Conservation (phyloP, 257 asterid species). For the Lithospermum erythrorhizon region DNA sequence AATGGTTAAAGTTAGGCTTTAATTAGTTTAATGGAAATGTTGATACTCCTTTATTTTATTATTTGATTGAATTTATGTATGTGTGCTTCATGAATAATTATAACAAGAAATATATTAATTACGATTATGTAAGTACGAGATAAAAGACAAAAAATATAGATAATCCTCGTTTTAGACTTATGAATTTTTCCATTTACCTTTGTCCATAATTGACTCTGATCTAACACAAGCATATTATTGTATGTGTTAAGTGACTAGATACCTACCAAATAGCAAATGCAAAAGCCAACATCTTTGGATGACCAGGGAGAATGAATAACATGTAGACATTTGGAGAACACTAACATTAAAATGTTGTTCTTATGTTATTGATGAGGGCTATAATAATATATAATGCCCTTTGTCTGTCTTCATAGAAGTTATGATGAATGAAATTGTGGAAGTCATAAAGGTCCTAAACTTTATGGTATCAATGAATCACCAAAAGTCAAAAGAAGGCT, state of each 20-base stretch:
- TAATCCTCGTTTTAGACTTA: no score
- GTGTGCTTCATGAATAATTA: no score
- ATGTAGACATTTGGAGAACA: neutral
- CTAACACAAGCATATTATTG: neutral
- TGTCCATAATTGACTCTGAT: neutral
- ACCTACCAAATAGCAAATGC: neutral
- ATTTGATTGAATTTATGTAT: no score
- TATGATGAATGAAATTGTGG: neutral
- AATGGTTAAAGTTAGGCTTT: no score
- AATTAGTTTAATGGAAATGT: no score
- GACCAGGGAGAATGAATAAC: neutral
- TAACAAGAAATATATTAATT: no score
- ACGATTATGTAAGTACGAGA: no score
- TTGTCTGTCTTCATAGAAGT: neutral
- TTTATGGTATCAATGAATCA: neutral
- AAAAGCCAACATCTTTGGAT: neutral
- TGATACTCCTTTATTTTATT: no score
- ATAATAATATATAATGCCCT: no score
- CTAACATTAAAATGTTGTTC: neutral
- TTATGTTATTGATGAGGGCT: no score
- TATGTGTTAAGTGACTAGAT: neutral
- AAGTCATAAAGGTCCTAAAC: conserved; percentile 2
- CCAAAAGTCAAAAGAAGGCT: neutral
- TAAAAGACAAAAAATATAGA: no score
- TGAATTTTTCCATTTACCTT: no score